A percentile compares a stretch with the other conserved stretches of the same genome.
These are phyloP conservation scores for Pseudogymnoascus sp. DNA, from an alignment of 2,329 filamentous ascomycete genomes.

Conservation along the genomic window DNA sequence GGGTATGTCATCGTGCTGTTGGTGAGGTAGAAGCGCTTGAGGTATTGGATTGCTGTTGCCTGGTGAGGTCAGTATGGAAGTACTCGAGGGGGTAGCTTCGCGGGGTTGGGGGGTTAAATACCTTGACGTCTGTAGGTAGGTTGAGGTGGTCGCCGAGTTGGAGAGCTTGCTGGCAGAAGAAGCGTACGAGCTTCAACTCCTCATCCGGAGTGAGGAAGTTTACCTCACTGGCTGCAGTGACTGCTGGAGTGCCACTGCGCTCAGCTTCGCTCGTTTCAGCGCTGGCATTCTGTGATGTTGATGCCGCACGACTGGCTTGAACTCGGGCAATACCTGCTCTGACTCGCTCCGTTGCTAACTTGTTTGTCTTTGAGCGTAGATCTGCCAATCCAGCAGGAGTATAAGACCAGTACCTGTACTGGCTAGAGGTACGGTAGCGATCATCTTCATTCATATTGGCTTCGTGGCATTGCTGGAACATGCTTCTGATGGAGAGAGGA, in stretches of 20 bases:
- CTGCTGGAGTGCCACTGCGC: conserved; percentile 26
- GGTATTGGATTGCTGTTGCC: conserved; percentile 45
- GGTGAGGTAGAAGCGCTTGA: conserved; percentile 90
- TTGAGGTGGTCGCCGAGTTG: conserved; percentile 52
- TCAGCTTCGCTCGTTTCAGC: conserved; percentile 25
- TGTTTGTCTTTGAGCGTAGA: conserved; percentile 71
- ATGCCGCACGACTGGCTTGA: conserved; percentile 31
- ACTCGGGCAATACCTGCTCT: conserved; percentile 46
- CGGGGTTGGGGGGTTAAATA: conserved; percentile 50
- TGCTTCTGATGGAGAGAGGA: background rate
- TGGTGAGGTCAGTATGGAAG: conserved; percentile 27
- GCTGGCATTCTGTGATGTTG: conserved; percentile 14
- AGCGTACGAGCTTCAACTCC: conserved; percentile 71
- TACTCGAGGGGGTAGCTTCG: conserved; percentile 31
- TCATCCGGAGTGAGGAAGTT: conserved; percentile 78
- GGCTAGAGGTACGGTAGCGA: conserved; percentile 80
- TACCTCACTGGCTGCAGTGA: conserved; percentile 39
- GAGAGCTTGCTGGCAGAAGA: conserved; percentile 59
- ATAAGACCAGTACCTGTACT: conserved; percentile 91
- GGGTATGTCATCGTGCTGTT: conserved; percentile 97
- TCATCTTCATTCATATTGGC: conserved; percentile 60
- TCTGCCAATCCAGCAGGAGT: conserved; percentile 62
- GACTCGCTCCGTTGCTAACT: conserved; percentile 63
- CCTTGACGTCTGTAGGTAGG: conserved; percentile 52
- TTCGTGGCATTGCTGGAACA: background rate